A percentile compares a stretch with the other conserved stretches of the same genome.
Conservation (phyloP, 495 filamentous ascomycete genomes). For the Penicillium riverlandense region DNA sequence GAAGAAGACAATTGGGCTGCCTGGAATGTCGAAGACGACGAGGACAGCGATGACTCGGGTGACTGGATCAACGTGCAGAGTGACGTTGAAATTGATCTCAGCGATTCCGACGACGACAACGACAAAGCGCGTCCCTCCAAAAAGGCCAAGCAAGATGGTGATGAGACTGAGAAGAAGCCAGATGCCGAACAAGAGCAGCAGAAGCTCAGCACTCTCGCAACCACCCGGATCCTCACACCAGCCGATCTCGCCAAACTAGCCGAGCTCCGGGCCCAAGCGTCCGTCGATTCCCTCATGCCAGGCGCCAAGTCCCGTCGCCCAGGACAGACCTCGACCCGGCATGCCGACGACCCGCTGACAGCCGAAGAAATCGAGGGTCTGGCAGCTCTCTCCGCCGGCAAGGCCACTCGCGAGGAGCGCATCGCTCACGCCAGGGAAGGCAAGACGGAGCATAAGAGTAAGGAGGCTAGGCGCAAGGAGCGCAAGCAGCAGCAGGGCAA, state of each 20-base stretch:
- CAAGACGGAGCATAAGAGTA: constrained; percentile 73
- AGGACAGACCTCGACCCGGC: constrained; percentile 41
- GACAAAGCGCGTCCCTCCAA: constrained; percentile 53
- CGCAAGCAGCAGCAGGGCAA: constrained; percentile 83
- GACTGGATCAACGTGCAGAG: constrained; percentile 92
- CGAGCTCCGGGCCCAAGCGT: constrained; percentile 70
- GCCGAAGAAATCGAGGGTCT: constrained; percentile 77
- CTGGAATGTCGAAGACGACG: constrained; percentile 77
- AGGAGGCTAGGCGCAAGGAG: constrained; percentile 70
- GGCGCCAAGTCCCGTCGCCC: constrained; percentile 34
- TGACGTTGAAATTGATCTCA: constrained; percentile 72
- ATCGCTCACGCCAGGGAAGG: constrained; percentile 71
- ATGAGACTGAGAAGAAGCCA: constrained; percentile 11
- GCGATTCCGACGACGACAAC: constrained; percentile 61
- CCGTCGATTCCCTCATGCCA: constrained; percentile 54
- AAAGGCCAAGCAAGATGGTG: constrained; percentile 39
- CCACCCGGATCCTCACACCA: constrained; percentile 80
- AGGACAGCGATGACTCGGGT: constrained; percentile 66
- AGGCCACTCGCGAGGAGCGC: constrained; percentile 72
- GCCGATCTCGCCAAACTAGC: constrained; percentile 88
- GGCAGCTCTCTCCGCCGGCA: constrained; percentile 59
- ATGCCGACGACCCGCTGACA: constrained; percentile 77
- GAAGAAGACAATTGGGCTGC: constrained; percentile 67
- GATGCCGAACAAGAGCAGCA: constrained; percentile 20
- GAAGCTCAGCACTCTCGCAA: constrained; percentile 63